Base-by-base conservation (phyloP, 1,139 yeast species). In the Hanseniaspora gamundiae region DNA sequence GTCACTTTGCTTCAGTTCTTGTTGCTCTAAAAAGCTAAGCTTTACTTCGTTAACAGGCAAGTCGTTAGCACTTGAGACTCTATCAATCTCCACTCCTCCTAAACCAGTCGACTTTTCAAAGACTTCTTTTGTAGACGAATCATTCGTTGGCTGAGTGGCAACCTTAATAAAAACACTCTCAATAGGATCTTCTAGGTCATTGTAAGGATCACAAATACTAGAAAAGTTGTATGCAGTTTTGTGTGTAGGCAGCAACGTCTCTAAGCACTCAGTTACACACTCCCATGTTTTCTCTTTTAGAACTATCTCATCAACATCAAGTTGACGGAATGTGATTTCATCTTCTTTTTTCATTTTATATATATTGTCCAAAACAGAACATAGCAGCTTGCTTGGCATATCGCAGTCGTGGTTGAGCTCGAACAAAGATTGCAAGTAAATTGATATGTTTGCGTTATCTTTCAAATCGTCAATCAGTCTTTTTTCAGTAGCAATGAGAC, bases 161-260 rank as follows among this genome's bases (percentile, higher is more conserved):
- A 52, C 11, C 2, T 39, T 27, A 35, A 58, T 51, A 21, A 47
- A 49, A 16, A 75, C 51, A 9, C 62, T 58, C 45, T 76, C 80
- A 3, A 75, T 59, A 0, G 79, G 70, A 8, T 60, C 63, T 33
- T 70, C 73, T 0, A 74, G 65, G 26, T 75, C 63, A 19, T 65
- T 55, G 51, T 80, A 78, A 0, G 74, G 71, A 49, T 80, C 85
- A 20, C 56, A 51, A 21, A 52, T 51, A 40, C 49, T 56, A 2
- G 55, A 52, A 24, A 58, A 43, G 19, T 57, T 47, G n/a, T 48
- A 47, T 19, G 57, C 51, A 2, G 50, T 41, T 42, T 57, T 65
- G 2, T 52, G 42, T 27, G 54, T 58, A 1, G 64, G 62, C 11
- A 60, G 45, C 1, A 53, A 41, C 6, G 45, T 51, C 19, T 49